Conservation (phyloP, 345 rosid species). For the Eucalyptus pumila region DNA sequence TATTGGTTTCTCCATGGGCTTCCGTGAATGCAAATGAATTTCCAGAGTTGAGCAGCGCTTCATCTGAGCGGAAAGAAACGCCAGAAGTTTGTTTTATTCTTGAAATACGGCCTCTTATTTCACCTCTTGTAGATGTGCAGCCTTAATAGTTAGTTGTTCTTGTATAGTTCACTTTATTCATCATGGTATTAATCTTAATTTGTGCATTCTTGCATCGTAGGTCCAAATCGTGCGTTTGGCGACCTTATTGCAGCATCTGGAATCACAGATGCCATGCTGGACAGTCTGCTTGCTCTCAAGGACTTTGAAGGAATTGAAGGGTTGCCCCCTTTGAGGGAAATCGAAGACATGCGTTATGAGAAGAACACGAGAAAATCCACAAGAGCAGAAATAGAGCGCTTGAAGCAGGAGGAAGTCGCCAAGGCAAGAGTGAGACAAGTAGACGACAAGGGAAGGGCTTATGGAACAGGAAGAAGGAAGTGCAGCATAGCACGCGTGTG, state of each 20-base stretch:
- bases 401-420: slow-evolving; percentile 81
- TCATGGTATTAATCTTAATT: neutral
- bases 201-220: slow-evolving; percentile 10
- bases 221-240: slow-evolving; percentile 88
- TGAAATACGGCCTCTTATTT: neutral
- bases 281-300: slow-evolving; percentile 78
- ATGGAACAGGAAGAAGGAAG: slow-evolving; percentile 96
- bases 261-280: slow-evolving; percentile 87
- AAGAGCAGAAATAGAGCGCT: slow-evolving; percentile 75
- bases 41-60: neutral
- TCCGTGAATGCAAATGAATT: neutral
- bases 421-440: slow-evolving; percentile 82
- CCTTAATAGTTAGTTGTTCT: neutral
- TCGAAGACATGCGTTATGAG: slow-evolving; percentile 62
- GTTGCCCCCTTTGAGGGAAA: slow-evolving; percentile 75
- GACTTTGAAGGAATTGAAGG: slow-evolving; percentile 81
- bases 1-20: neutral
- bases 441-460: slow-evolving; percentile 83
- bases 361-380: slow-evolving; percentile 58
- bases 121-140: neutral
- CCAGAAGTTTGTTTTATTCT: neutral
- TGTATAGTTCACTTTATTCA: neutral
- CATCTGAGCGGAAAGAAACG: neutral
- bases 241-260: slow-evolving; percentile 91
- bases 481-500: slow-evolving; percentile 91